Evolutionary conservation across 2,329 filamentous ascomycete genomes (phyloP), one percentile per base, ranked within the genome.

Genomic region (Eutypa lata): DNA sequence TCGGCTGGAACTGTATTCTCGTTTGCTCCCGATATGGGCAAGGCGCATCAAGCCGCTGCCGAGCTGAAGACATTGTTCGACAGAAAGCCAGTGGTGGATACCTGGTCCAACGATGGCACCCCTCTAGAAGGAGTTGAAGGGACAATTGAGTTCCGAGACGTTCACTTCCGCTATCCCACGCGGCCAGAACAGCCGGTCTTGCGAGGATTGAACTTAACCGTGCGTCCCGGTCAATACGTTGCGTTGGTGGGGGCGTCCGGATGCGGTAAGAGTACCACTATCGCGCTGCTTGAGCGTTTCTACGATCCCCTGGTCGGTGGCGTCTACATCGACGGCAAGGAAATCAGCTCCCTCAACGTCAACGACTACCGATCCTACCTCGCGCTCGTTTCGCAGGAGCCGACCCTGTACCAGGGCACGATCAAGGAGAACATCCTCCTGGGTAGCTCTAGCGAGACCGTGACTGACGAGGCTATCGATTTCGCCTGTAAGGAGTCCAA

Each of bases 121-220:
- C 73, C 72, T 2, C 61, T 95, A 7, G 72, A 82, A 1, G 65
- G 76, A 2, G 79, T 93, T 22, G 83, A 94, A 19, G 93, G 92
- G 24, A 81, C 80, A 13, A 83, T 99, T 57, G 91, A 97, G 68
- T 96, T 99, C 75, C 85, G 89, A 19, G 86, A 95, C 59, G 91
- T 97, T 2, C 91, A 96, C 68, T 97, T 97, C 80, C 84, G 91
- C 42, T 99, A 97, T 65, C 92, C 93, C 0, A 96, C 91, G 0
- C 84, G 94, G 1, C 89, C 90, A 0, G 91, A 96, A 61, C 90
- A 96, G 61, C 90, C 91, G n/a, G 91, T 97, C 0, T 84, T 97
- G 2, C 88, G 90, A 26, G 93, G 92, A 0, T 77, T 97, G 11
- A 87, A 93, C 69, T 77, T 93, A 7, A 76, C 74, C 14, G 82